Evolutionary conservation across 345 rosid genomes (phyloP), one percentile per base, ranked within the genome.

Genomic region (Pugionium dolabratum): DNA sequence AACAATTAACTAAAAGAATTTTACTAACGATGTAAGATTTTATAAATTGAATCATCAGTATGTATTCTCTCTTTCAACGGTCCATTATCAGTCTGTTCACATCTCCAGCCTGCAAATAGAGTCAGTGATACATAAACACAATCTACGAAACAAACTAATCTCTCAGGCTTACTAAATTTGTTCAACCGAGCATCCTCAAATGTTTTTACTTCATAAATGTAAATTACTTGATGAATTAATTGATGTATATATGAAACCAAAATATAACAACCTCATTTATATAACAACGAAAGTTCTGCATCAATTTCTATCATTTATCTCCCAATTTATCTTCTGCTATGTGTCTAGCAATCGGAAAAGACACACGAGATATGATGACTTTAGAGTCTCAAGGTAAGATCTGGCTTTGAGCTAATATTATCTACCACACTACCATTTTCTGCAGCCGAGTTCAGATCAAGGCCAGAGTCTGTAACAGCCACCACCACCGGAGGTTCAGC

Each of bases 331-430:
- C 47, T 42, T 58, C 35, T 50, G 8, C 52, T 63, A 63, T 51
- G 44, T 29, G 7, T 72, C 65, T 64, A 57, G 49, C 59, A 42
- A 46, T 9, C 31, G 8, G 46, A 36, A 45, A 62, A 2, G 5
- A 59, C 49, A 44, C 7, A 3, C 40, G 60, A 72, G 65, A 63
- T 63, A n/a, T 25, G 4, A 10, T 61, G 42, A 47, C 59, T 8
- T 80, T 69, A 91, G 40, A 91, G 96, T 85, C 83, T 91, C 85
- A 91, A 76, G 31, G 94, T 86, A 71, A 91, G 94, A 78, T 91
- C 97, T 25, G 86, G 96, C 35, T 78, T 70, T 18, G 84, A 66
- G 63, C 78, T 82, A 40, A 80, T 69, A 54, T 40, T 48, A 48
- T 48, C 67, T 62, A 62, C 72, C 43, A 80, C 56, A 68, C 27